These are phyloP conservation scores for Auricularia heimuer DNA, from an alignment of 768 basidiomycete genomes.

Conservation along the genomic window DNA sequence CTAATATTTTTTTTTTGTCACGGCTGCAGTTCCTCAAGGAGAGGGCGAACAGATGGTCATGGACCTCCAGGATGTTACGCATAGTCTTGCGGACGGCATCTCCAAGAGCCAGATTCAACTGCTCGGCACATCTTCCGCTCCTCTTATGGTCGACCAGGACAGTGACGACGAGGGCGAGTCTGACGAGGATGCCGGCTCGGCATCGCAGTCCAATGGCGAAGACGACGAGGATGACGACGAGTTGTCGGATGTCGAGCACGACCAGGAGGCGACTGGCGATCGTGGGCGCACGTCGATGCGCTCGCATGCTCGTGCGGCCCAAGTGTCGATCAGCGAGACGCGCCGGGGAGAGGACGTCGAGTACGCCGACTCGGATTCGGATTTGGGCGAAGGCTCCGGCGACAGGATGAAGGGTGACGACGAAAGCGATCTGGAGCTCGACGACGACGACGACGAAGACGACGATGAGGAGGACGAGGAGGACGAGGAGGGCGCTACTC, in stretches of 20 bases:
- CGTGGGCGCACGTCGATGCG: constrained; percentile 45
- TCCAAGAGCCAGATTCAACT: constrained; percentile 73
- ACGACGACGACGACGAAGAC: constrained; percentile 25
- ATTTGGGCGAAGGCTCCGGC: constrained; percentile 31
- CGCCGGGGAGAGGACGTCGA: constrained; percentile 35
- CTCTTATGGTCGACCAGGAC: constrained; percentile 38
- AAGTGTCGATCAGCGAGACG: constrained; percentile 31
- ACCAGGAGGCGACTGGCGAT: constrained; percentile 24
- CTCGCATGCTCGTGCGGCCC: constrained; percentile 27
- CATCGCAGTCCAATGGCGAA: constrained; percentile 12
- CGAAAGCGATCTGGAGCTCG: constrained; percentile 36
- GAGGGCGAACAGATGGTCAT: constrained; percentile 98
- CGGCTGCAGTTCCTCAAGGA: constrained; percentile 55
- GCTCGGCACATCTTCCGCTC: constrained; percentile 69
- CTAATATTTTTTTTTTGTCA: not conserved
- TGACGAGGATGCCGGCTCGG: constrained; percentile 17
- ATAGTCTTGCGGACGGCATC: constrained; percentile 78
- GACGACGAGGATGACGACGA: constrained; percentile 21
- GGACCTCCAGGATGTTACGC: constrained; percentile 78
- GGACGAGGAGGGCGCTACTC: constrained; percentile 34
- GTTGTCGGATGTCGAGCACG: constrained; percentile 15
- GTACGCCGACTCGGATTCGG: constrained; percentile 76
- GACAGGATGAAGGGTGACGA: constrained; percentile 32
- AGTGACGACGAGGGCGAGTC: constrained; percentile 25
- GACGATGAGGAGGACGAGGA: constrained; percentile 34